These are phyloP conservation scores for Colletotrichum kahawae DNA, from an alignment of 2,329 filamentous ascomycete species.

Conservation along the genomic window DNA sequence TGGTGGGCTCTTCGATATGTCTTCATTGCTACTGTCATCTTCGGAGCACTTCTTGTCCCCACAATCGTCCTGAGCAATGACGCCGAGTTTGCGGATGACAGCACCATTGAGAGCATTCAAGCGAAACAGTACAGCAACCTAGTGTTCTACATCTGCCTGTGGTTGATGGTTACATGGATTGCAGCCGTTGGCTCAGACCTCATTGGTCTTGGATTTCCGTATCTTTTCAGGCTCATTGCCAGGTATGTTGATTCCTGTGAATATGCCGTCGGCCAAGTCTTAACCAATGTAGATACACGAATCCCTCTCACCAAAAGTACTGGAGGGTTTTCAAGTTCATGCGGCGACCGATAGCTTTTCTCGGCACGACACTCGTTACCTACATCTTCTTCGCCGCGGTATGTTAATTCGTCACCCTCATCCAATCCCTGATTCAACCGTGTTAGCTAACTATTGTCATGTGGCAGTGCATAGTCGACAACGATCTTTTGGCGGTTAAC, in stretches of 20 bases:
- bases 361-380: constrained; percentile 21
- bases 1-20: constrained; percentile 25
- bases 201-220: constrained; percentile 25
- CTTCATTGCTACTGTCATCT: constrained; percentile 20
- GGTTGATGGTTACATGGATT: constrained; percentile 27
- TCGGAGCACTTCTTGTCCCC: constrained; percentile 23
- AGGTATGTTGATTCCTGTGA: constrained; percentile 15
- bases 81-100: constrained; percentile 5
- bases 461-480: constrained; percentile 20
- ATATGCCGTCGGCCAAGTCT: not conserved
- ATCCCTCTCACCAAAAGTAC: constrained; percentile 31
- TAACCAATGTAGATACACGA: constrained; percentile 27
- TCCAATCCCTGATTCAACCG: not conserved
- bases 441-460: not conserved
- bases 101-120: constrained; percentile 4
- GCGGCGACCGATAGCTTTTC: constrained; percentile 26
- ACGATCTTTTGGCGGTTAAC: constrained; percentile 22
- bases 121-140: constrained; percentile 21
- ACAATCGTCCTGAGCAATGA: constrained; percentile 23
- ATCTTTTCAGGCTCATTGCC: constrained; percentile 29
- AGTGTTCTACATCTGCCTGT: constrained; percentile 27
- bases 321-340: constrained; percentile 30
- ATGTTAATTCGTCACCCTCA: not conserved
- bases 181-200: constrained; percentile 23
- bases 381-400: constrained; percentile 23